Conservation (phyloP, 768 basidiomycete genomes). For the Tricholoma bakamatsutake region DNA sequence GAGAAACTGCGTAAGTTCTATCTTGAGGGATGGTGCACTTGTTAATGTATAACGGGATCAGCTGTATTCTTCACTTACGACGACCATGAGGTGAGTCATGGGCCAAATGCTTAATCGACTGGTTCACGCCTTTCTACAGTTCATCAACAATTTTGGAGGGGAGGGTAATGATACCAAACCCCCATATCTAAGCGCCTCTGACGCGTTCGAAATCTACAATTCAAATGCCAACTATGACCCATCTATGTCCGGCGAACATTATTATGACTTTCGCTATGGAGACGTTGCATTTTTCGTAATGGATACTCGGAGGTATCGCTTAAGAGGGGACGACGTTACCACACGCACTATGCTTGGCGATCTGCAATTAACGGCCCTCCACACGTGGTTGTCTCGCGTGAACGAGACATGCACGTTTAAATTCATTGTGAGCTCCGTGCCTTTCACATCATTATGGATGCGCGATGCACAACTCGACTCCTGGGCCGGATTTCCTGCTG, state of each 20-base stretch:
- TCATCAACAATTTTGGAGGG: slow-evolving; percentile 65
- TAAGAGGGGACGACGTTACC: slow-evolving; percentile 2
- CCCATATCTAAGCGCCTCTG: slow-evolving; percentile 53
- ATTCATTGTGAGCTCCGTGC: slow-evolving; percentile 70
- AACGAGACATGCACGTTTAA: slow-evolving; percentile 73
- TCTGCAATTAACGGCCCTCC: slow-evolving; percentile 51
- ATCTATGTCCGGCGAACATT: slow-evolving; percentile 35
- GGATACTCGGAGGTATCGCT: slow-evolving; percentile 46
- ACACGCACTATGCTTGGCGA: slow-evolving; percentile 65
- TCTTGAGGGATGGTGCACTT: not conserved
- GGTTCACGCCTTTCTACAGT: slow-evolving; percentile 25
- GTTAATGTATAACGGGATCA: slow-evolving; percentile 39
- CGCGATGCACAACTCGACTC: slow-evolving; percentile 58
- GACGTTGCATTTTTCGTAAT: slow-evolving; percentile 75
- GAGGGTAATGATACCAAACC: slow-evolving; percentile 43
- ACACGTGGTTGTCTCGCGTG: slow-evolving; percentile 60
- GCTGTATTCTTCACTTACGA: slow-evolving; percentile 68
- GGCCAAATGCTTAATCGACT: not conserved
- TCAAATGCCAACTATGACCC: slow-evolving; percentile 60
- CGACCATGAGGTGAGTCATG: slow-evolving; percentile 54
- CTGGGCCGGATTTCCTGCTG: slow-evolving; percentile 59
- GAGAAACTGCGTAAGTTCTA: slow-evolving; percentile 57
- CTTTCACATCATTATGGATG: slow-evolving; percentile 69
- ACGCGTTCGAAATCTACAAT: slow-evolving; percentile 59
- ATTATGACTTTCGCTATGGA: slow-evolving; percentile 58